Evolutionary conservation across 768 basidiomycete species (phyloP).

Genomic region (Lentinus brumalis): DNA sequence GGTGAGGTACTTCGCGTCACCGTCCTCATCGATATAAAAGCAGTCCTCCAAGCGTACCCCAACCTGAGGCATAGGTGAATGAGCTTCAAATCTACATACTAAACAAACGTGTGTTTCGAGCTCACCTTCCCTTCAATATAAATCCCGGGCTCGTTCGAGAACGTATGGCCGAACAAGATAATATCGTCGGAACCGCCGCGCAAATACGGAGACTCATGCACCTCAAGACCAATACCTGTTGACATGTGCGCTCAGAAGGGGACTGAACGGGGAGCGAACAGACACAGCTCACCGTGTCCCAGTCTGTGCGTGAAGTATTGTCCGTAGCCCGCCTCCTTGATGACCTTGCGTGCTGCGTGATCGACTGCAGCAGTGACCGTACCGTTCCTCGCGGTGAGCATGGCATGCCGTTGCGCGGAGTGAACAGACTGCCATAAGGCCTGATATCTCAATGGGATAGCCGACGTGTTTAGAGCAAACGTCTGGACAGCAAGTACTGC

Average conservation of each 20-base stretch:
- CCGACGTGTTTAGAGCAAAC: conserved; percentile 60
- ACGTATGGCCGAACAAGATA: conserved; percentile 67
- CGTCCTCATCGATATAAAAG: conserved; percentile 63
- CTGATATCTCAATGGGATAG: conserved; percentile 42
- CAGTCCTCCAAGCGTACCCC: conserved; percentile 87
- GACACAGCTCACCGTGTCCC: conserved; percentile 61
- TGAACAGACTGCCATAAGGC: conserved; percentile 67
- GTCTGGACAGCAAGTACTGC: conserved; percentile 44
- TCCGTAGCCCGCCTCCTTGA: conserved; percentile 47
- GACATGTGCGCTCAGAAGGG: not conserved
- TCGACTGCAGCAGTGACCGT: conserved; percentile 59
- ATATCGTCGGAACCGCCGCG: conserved; percentile 63
- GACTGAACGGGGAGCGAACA: not conserved
- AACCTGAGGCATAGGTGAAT: conserved; percentile 43
- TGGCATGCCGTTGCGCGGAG: conserved; percentile 60
- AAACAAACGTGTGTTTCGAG: not conserved
- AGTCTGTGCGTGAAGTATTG: conserved; percentile 79
- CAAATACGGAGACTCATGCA: conserved; percentile 81
- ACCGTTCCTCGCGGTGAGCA: conserved; percentile 48
- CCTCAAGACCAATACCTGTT: conserved; percentile 81
- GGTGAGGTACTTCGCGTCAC: conserved; percentile 61
- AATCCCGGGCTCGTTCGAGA: conserved; percentile 81
- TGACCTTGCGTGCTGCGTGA: conserved; percentile 54
- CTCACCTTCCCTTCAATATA: conserved; percentile 70
- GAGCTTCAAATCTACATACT: not conserved